Conservation (phyloP, 441 rosid genomes). For the Omphalea diandra region DNA sequence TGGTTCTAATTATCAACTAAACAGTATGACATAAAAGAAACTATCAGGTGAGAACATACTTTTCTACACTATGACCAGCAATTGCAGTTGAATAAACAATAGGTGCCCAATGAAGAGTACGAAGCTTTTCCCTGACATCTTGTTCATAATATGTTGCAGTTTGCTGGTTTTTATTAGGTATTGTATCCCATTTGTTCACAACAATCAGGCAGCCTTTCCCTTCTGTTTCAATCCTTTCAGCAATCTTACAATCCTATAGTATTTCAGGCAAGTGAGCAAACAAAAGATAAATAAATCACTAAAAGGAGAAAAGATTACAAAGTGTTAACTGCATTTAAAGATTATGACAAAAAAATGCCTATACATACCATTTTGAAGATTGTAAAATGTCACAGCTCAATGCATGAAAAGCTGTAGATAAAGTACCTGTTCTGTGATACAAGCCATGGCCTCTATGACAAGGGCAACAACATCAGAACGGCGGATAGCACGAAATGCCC, state of each 20-base stretch:
- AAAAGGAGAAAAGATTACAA: not conserved
- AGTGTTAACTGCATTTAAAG: not conserved
- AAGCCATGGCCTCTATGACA: conserved; percentile 95
- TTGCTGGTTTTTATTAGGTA: conserved; percentile 87
- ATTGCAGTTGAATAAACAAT: conserved; percentile 89
- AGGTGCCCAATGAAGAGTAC: conserved; percentile 90
- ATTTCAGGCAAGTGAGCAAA: conserved; percentile 21
- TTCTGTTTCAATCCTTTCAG: conserved; percentile 92
- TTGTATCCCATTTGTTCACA: conserved; percentile 97
- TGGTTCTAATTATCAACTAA: conserved; percentile 3
- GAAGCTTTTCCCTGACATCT: conserved; percentile 91
- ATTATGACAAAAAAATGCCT: too few relatives aligned
- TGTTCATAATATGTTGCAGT: conserved; percentile 74
- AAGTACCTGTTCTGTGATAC: conserved; percentile 90
- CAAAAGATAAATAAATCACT: conserved; percentile 9
- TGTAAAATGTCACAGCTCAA: not conserved
- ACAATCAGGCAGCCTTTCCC: conserved; percentile 94
- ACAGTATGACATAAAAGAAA: not conserved
- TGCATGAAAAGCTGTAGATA: conserved; percentile 23
- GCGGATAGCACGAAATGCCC: conserved; percentile 89
- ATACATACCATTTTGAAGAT: too few relatives aligned
- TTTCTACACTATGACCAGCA: conserved; percentile 85
- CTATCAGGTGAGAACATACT: conserved; percentile 38
- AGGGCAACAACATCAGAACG: conserved; percentile 97
- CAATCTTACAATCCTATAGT: conserved; percentile 74